Evolutionary conservation across 2,329 filamentous ascomycete genomes (phyloP), one percentile per base, ranked within the genome.

Genomic region (Ophiostoma tasmaniense): DNA sequence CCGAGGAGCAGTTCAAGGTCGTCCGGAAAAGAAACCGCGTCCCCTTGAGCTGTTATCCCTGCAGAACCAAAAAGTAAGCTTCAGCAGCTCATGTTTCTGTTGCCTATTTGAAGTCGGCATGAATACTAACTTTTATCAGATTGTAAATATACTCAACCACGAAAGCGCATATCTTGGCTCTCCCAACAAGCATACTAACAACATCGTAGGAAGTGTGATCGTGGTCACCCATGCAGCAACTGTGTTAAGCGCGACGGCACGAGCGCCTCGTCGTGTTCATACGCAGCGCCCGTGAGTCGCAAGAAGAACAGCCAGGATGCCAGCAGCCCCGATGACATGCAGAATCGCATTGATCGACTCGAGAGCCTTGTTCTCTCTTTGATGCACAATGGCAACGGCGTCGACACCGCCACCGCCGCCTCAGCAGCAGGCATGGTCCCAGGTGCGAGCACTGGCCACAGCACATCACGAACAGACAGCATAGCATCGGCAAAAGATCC

Each of bases 281-380:
- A 97, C 81, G 93, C 92, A 64, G 84, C 88, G 67, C 89, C 87
- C 50, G 79, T 82, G 39, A 82, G 81, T 67, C 86, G 92, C 74
- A 95, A 92, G 79, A 96, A 92, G 83, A 88, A 82, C 75, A 86
- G 89, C 78, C 86, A 80, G 71, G 79, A 84, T 74, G 80, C 84
- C 68, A 87, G 79, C 74, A 87, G 79, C 74, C 92, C 94, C 66
- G 93, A 97, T 84, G 94, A 97, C 79, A 97, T 98, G 94, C 94
- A 98, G 81, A 96, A 96, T 77, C 90, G 95, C 77, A 98, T 98
- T 80, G 93, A 98, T 81, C 88, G 94, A 75, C 84, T 98, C 73
- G 94, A 98, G 84, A 90, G 91, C 74, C 82, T 98, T 77, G 94
- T 98, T 71, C 80, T 98, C 73, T 96, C 92, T 35, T 80, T 98